Conservation (phyloP, 2,329 filamentous ascomycete species). For the Monosporascus sp. region DNA sequence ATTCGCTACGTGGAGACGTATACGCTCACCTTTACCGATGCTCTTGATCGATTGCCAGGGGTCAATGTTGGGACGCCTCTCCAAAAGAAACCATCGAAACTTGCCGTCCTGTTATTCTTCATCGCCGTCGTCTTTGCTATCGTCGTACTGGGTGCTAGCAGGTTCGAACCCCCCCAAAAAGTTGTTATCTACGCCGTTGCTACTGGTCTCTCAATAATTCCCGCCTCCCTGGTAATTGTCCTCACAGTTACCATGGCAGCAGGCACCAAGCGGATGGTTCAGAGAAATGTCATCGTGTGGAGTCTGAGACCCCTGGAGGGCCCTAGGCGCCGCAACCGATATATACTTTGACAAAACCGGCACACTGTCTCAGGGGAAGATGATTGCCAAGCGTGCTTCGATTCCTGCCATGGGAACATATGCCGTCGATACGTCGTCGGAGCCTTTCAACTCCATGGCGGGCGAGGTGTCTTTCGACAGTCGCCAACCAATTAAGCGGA, state of each 20-base stretch:
- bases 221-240: constrained; percentile 59
- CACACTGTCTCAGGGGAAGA: constrained; percentile 58
- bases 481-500: constrained; percentile 28
- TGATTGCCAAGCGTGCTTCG: constrained; percentile 58
- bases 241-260: constrained; percentile 61
- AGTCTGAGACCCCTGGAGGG: constrained; percentile 52
- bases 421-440: constrained; percentile 47
- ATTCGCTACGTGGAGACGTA: constrained; percentile 45
- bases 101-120: constrained; percentile 61
- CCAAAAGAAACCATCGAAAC: constrained; percentile 61
- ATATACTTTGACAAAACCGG: constrained; percentile 54
- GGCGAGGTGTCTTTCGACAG: constrained; percentile 40
- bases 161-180: constrained; percentile 47
- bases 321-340: constrained; percentile 55
- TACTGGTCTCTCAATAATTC: constrained; percentile 55
- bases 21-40: constrained; percentile 48
- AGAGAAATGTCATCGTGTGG: constrained; percentile 52
- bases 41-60: constrained; percentile 58
- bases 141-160: constrained; percentile 62
- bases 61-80: constrained; percentile 65
- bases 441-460: constrained; percentile 52
- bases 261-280: constrained; percentile 53
- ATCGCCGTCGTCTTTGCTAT: constrained; percentile 65
- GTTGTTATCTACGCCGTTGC: constrained; percentile 61
- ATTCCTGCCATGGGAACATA: constrained; percentile 53